Evolutionary conservation across 2,329 filamentous ascomycete genomes (phyloP).

Genomic region (Colletotrichum coccodes): DNA sequence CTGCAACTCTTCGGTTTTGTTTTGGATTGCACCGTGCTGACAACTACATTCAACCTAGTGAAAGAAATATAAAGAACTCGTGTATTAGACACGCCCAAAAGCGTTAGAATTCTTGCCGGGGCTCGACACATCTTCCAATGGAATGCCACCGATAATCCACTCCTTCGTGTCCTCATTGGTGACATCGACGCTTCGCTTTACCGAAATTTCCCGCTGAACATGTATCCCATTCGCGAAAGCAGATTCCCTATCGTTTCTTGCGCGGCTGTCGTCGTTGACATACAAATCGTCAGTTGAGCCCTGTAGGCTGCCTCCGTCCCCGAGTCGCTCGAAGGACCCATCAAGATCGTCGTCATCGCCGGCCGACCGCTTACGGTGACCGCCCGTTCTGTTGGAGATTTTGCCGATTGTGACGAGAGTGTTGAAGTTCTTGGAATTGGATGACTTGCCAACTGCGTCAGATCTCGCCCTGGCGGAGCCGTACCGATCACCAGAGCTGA

Average conservation of each 20-base stretch:
- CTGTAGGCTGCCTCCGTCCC: background rate
- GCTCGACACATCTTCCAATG: background rate
- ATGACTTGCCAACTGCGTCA: background rate
- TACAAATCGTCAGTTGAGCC: background rate
- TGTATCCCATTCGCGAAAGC: background rate
- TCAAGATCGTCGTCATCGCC: background rate
- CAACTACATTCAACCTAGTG: too few relatives aligned
- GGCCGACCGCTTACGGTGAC: background rate
- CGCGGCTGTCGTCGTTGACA: background rate
- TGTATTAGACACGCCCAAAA: too few relatives aligned
- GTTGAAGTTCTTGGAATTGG: background rate
- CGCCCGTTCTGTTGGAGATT: background rate
- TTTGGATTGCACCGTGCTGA: too few relatives aligned
- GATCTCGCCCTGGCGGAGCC: background rate
- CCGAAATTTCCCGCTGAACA: background rate
- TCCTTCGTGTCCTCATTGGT: background rate
- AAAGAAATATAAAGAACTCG: too few relatives aligned
- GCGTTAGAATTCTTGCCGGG: too few relatives aligned
- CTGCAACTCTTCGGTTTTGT: too few relatives aligned
- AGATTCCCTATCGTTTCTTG: background rate
- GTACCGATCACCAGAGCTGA: slow-evolving; percentile 1
- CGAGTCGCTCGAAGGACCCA: background rate
- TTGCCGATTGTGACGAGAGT: background rate
- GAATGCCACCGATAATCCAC: background rate
- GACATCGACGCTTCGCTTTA: background rate